Conservation (phyloP, 148 eudicot genomes). For the Cornus florida region DNA sequence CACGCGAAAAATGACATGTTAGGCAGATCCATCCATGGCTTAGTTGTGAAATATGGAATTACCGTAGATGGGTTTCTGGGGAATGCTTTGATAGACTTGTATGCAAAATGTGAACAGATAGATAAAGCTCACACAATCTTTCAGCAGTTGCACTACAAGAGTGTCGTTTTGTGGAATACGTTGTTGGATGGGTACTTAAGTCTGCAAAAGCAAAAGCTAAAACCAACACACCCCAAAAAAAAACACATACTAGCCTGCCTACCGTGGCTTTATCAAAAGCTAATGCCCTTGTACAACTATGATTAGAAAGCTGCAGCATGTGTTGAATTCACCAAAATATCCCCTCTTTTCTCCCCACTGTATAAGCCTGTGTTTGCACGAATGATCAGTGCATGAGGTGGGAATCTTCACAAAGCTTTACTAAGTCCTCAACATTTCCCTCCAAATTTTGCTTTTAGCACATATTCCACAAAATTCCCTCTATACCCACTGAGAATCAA, state of each 20-base stretch:
- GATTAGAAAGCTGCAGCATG: not conserved
- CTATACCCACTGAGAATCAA: too few relatives aligned
- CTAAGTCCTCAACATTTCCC: not conserved
- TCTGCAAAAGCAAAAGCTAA: slow-evolving; percentile 10
- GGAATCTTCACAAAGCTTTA: not conserved
- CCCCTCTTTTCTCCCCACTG: not conserved
- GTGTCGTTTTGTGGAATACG: too few relatives aligned
- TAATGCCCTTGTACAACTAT: not conserved
- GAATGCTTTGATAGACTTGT: not conserved
- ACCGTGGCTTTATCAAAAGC: slow-evolving; percentile 5
- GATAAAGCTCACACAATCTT: not conserved
- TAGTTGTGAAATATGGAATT: not conserved
- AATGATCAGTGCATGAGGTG: not conserved
- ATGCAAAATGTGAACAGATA: not conserved
- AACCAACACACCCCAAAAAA: not conserved
- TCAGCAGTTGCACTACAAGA: not conserved
- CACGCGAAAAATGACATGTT: not conserved
- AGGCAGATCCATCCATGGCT: not conserved
- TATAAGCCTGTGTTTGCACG: slow-evolving; percentile 5
- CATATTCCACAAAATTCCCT: not conserved
- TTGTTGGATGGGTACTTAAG: too few relatives aligned
- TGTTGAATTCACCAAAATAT: not conserved
- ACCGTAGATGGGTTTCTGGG: not conserved
- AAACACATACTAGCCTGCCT: not conserved
- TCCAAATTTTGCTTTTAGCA: not conserved